phyloP scores from a whole-genome alignment of 371 early-diverging fungal genomes.

The Circinella umbellata region DNA sequence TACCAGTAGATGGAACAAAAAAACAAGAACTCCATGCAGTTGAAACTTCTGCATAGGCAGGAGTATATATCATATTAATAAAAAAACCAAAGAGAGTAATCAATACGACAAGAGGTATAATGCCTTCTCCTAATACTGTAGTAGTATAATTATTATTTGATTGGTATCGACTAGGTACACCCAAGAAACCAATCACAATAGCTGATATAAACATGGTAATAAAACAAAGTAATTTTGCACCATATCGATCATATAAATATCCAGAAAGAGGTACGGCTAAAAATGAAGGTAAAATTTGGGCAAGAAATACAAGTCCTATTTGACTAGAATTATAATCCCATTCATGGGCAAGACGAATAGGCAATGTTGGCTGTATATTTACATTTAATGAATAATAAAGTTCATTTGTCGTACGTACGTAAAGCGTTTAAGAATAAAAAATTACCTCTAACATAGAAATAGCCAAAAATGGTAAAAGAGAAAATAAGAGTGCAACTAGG shows the following conservation, averaged over 20 bases:
- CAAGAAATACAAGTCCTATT: neutral
- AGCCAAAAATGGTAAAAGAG: no score
- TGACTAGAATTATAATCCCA: neutral
- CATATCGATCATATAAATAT: constrained; percentile 49
- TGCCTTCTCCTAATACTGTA: neutral
- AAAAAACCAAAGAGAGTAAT: constrained; percentile 48
- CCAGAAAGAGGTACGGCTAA: constrained; percentile 50
- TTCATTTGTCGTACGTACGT: no score
- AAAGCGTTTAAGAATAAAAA: no score
- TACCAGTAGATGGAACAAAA: constrained; percentile 18
- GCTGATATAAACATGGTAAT: neutral
- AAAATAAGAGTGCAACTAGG: no score
- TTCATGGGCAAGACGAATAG: neutral
- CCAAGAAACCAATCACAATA: neutral
- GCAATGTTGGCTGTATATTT: neutral
- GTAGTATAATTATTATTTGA: no score
- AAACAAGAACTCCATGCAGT: constrained; percentile 38
- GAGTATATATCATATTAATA: constrained; percentile 43
- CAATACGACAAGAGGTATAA: neutral
- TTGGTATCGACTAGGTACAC: neutral
- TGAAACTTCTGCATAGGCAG: constrained; percentile 53
- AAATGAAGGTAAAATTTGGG: constrained; percentile 37
- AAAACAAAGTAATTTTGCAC: constrained; percentile 13
- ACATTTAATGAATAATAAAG: neutral
- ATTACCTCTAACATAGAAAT: no score